Percentiles rank a stretch among this genome's conserved stretches.
Evolutionary conservation across 140 eudicot genomes (phyloP).

Genomic region (Flaveria floridana): DNA sequence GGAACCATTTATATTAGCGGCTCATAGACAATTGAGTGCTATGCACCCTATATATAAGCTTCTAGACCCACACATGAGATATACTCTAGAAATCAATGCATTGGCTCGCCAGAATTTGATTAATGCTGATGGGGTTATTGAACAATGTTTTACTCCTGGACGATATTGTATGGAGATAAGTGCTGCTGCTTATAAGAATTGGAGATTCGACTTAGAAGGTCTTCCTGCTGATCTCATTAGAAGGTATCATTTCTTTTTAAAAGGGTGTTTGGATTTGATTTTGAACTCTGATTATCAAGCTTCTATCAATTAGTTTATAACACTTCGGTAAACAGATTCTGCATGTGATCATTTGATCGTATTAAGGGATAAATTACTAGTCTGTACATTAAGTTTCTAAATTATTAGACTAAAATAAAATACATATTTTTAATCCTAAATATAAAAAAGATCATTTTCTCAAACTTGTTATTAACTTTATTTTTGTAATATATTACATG

Average conservation of each 20-base stretch:
- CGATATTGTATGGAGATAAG: conserved; percentile 93
- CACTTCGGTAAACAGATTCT: too few species aligned
- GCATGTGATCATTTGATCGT: too few species aligned
- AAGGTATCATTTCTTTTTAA: conserved; percentile 48
- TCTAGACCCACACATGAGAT: conserved; percentile 96
- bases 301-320: neutral
- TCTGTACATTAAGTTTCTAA: too few species aligned
- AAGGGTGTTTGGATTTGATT: neutral
- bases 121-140: conserved; percentile 81
- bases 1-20: conserved; percentile 90
- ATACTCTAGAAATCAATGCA: conserved; percentile 76
- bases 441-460: too few species aligned
- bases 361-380: too few species aligned
- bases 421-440: too few species aligned
- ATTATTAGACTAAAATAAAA: too few species aligned
- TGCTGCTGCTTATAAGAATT: conserved; percentile 77
- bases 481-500: too few species aligned
- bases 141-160: conserved; percentile 91
- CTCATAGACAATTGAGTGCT: conserved; percentile 88
- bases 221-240: conserved; percentile 89
- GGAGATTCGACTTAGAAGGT: conserved; percentile 94
- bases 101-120: conserved; percentile 83
- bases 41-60: conserved; percentile 94
- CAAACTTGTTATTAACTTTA: too few species aligned
- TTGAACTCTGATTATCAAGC: neutral